Evolutionary conservation across 306 rosid genomes (phyloP).

Genomic region (Canavalia ensiformis): DNA sequence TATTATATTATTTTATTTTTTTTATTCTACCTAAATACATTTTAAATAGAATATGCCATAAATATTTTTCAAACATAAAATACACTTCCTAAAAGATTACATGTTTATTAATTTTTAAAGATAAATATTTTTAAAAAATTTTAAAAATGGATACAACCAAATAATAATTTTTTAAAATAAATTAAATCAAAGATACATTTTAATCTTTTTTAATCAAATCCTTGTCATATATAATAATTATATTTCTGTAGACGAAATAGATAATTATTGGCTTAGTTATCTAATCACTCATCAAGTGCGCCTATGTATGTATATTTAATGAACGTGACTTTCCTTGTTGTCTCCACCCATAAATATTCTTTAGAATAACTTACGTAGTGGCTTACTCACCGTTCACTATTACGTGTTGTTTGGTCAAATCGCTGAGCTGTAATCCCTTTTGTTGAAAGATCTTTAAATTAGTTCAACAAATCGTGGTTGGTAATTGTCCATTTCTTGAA

Average conservation of each 20-base stretch:
- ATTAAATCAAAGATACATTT: too few relatives aligned
- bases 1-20: too few relatives aligned
- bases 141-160: too few relatives aligned
- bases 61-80: too few relatives aligned
- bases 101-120: too few relatives aligned
- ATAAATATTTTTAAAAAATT: too few relatives aligned
- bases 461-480: constrained; percentile 47
- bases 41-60: too few relatives aligned
- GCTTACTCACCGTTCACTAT: constrained; percentile 15
- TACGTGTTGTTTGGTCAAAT: constrained; percentile 53
- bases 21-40: too few relatives aligned
- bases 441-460: constrained; percentile 37
- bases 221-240: not conserved
- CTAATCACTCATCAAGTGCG: not conserved
- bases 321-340: not conserved
- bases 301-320: too few relatives aligned
- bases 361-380: not conserved
- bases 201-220: too few relatives aligned
- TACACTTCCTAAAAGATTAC: too few relatives aligned
- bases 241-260: not conserved
- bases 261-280: not conserved
- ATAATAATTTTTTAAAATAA: too few relatives aligned
- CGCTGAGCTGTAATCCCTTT: constrained; percentile 51
- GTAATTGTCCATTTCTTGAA: constrained; percentile 53
- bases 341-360: not conserved